These are phyloP conservation scores for Backusella luteola DNA, from an alignment of 192 early-diverging fungal species.

Conservation along the genomic window DNA sequence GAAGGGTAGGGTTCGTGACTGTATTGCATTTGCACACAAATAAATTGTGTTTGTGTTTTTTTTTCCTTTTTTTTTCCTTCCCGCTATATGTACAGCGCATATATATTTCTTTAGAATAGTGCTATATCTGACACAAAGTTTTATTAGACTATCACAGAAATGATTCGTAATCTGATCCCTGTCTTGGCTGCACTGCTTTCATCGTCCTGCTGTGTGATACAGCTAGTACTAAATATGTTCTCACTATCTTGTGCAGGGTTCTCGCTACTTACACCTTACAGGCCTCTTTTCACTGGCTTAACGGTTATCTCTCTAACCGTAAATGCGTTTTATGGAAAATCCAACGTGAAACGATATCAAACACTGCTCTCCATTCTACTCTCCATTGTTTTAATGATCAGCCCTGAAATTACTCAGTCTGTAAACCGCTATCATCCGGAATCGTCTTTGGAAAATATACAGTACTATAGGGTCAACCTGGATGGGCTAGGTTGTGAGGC, in stretches of 20 bases:
- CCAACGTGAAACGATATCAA: constrained; percentile 16
- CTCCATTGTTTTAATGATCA: constrained; percentile 32
- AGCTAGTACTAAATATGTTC: constrained; percentile 49
- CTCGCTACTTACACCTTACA: constrained; percentile 48
- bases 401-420: constrained; percentile 41
- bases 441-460: neutral
- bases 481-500: constrained; percentile 51
- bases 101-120: neutral
- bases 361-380: constrained; percentile 11
- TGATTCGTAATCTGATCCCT: constrained; percentile 15
- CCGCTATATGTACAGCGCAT: neutral
- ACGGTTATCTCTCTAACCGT: constrained; percentile 26
- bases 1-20: neutral
- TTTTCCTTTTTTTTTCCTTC: neutral
- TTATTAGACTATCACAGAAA: constrained; percentile 9
- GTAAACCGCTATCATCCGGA: constrained; percentile 4
- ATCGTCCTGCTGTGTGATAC: constrained; percentile 53
- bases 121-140: neutral
- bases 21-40: neutral
- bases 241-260: constrained; percentile 58
- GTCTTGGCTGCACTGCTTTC: constrained; percentile 37
- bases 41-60: neutral
- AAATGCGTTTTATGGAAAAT: constrained; percentile 25
- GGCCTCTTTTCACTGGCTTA: constrained; percentile 37
- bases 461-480: constrained; percentile 31